Conservation (phyloP, 129 eudicot genomes). For the Solidago caesia region DNA sequence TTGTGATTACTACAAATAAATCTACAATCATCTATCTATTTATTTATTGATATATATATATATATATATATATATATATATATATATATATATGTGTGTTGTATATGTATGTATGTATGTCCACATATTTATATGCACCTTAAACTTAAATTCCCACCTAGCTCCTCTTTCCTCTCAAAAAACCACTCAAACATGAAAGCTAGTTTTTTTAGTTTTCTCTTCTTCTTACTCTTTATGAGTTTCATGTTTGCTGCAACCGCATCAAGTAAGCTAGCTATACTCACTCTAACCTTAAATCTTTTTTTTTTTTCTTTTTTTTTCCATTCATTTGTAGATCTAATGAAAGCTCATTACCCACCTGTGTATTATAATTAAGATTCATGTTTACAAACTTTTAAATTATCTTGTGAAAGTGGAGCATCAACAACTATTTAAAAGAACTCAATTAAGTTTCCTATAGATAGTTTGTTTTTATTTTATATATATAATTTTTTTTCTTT, state of each 20-base stretch:
- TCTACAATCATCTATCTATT: no score
- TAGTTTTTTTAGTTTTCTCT: slow-evolving; percentile 23
- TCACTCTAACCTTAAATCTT: background rate
- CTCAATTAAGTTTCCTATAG: background rate
- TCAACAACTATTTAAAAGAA: background rate
- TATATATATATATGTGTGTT: background rate
- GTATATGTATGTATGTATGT: slow-evolving; percentile 7
- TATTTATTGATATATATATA: background rate
- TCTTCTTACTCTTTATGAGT: slow-evolving; percentile 17
- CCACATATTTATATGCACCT: background rate
- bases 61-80: background rate
- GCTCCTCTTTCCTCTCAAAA: slow-evolving; percentile 3
- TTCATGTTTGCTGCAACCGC: slow-evolving; percentile 23
- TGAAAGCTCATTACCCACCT: background rate
- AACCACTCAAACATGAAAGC: slow-evolving; percentile 23
- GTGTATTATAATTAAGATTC: background rate
- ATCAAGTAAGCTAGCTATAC: slow-evolving; percentile 28
- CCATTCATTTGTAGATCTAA: background rate
- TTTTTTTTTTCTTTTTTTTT: background rate
- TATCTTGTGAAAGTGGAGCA: background rate
- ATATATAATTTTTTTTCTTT: background rate
- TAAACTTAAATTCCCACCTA: slow-evolving; percentile 21
- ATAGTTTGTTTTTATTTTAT: no score
- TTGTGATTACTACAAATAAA: background rate
- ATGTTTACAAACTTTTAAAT: background rate